Evolutionary conservation across 371 early-diverging fungal species (phyloP), one percentile per base, ranked within the genome.

Genomic region (Apophysomyces variabilis): DNA sequence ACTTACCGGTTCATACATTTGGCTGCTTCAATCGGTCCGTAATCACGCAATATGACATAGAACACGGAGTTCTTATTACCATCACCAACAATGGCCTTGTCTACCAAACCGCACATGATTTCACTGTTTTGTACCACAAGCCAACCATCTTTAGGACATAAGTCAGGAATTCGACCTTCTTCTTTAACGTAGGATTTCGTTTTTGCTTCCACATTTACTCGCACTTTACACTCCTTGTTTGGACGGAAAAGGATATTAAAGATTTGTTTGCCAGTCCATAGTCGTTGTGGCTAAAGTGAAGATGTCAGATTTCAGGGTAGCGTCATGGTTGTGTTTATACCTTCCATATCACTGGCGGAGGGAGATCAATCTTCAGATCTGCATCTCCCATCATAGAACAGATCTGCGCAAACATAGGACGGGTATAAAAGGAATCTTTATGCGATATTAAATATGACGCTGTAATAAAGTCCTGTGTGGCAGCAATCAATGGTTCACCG

Each of bases 401-500:
- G 26, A 96, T 89, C 78, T 98, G 96, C 26, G 89, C 82, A 79
- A 99, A 96, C 80, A 95, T 92, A 39, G 93, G 78, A n/a, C 97
- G 92, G 79, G 93, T 92, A 83, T 96, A 99, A 77, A 99, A 99
- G 11, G 88, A 84, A 77, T 99, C 98, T 75, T 94, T 94, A 70
- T 90, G 85, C 7, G 99, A 95, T 50, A 99, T 77, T 58, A 99
- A 81, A 73, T 96, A 99, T 8, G 95, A 86, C 1, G 96, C 96
- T 4, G 99, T 99, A 69, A 99, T 96, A 85, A 99, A 99, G 90
- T 99, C 99, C 82, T 99, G 99, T 35, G 97, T 99, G 38, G 98
- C 97, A 18, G 98, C 99, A 84, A 99, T 96, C 47, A 99, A 79
- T 1, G 99, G 99, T 77, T 99, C 96, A 60, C 99, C 99, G 87